Percentiles rank a stretch among this genome's conserved stretches.
Evolutionary conservation across 768 basidiomycete species (phyloP).

Genomic region (Steccherinum ochraceum): DNA sequence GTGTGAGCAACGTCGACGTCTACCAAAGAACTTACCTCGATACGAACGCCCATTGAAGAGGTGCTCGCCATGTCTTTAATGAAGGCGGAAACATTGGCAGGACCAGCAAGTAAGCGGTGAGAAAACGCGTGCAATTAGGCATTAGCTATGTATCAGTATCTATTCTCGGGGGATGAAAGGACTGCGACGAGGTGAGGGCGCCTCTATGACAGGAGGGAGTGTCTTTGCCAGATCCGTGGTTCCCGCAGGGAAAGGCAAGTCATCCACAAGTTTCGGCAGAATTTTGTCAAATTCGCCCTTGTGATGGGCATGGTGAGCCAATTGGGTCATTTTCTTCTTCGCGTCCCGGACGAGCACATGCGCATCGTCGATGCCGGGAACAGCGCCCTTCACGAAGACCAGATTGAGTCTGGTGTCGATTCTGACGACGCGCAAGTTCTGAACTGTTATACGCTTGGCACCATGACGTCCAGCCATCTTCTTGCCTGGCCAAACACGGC

Average conservation of each 20-base stretch:
- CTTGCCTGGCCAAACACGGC: constrained; percentile 93
- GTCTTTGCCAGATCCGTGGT: constrained; percentile 66
- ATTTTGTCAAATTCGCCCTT: constrained; percentile 73
- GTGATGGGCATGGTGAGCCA: constrained; percentile 57
- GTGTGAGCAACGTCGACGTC: too few species aligned
- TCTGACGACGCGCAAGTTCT: constrained; percentile 85
- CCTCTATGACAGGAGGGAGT: constrained; percentile 60
- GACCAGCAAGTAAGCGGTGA: too few species aligned
- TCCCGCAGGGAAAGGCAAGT: constrained; percentile 90
- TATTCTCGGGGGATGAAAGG: constrained; percentile 76
- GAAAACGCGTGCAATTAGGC: constrained; percentile 1
- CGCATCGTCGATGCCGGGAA: constrained; percentile 86
- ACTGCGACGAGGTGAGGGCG: constrained; percentile 63
- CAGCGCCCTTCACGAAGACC: constrained; percentile 84
- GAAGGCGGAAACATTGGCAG: too few species aligned
- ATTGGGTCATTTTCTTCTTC: constrained; percentile 73
- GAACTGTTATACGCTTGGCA: constrained; percentile 69
- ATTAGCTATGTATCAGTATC: constrained; percentile 8
- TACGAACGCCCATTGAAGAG: too few species aligned
- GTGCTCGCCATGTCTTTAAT: too few species aligned
- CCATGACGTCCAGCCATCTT: constrained; percentile 98
- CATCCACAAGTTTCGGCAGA: constrained; percentile 74
- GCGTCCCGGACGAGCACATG: constrained; percentile 84
- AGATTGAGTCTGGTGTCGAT: constrained; percentile 84
- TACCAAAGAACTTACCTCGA: too few species aligned